Evolutionary conservation across 2,329 filamentous ascomycete genomes (phyloP), one percentile per base, ranked within the genome.

Genomic region (Phoma herbarum): DNA sequence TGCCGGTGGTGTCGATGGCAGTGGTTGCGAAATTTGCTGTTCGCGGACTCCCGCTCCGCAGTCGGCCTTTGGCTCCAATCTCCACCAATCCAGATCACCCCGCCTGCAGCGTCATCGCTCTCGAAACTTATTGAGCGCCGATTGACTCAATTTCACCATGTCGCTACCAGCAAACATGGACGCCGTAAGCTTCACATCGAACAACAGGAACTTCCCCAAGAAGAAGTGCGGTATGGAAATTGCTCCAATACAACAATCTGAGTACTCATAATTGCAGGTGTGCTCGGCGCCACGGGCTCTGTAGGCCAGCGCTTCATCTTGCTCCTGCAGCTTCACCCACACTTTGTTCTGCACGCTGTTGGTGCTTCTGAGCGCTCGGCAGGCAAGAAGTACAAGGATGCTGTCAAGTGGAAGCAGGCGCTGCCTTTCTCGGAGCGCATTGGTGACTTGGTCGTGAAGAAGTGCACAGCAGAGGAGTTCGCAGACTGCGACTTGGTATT

Each of bases 221-320:
- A 83, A 81, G 77, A 81, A 82, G 74, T 84, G 82, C 76, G 82
- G 81, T 83, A 57, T 64, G 80, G 77, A 55, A 55, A 22, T 41
- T 43, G 86, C 86, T 76, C 31, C 28, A 31, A 31, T 28, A 2
- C 10, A 25, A 18, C 23, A 33, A 16, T 16, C 25, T 22, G 11
- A 52, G 46, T 51, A 42, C 66, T 71, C 37, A 42, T 28, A 48
- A 49, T 59, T 58, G 39, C 62, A 84, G 81, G 80, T 62, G 92
- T 97, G 57, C 86, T 97, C 56, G 93, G 94, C 70, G 92, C 90
- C 79, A 98, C 94, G 29, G 95, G 95, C 74, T 96, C 93, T 33
- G 94, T 98, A 14, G 94, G 94, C 70, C 93, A 97, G 80, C 89
- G 95, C 72, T 98, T 98, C 79, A 95, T 98, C 75, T 88, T 97